Base-by-base conservation (phyloP, 169 alveolate genomes). In the Toxoplasma gondii region DNA sequence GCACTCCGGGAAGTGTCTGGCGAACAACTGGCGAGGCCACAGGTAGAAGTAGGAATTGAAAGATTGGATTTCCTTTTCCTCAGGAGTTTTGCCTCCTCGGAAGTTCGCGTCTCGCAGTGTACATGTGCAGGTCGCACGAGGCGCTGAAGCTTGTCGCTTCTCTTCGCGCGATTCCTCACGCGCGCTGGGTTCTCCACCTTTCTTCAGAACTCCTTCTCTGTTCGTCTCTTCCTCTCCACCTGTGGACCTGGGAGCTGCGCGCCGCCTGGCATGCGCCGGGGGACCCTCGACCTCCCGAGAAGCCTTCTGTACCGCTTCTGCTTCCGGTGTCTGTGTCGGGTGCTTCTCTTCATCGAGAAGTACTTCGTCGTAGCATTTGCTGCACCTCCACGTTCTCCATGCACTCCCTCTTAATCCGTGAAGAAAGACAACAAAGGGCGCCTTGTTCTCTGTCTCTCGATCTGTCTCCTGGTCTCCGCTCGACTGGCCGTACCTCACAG, bases 401-500 rank as follows among this genome's bases (percentile, higher is more conserved):
- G 93, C 93, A 24, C 93, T 88, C 34, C 93, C 93, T 88, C 93
- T 49, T n/a, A 88, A 82, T 5, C 93, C 93, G 58, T 88, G 93
- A n/a, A 88, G 87, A 43, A 88, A 88, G 82, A 88, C 43, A 24
- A 88, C 58, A 38, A 82, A 82, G 67, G 90, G 90, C 38, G 90
- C 90, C 64, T 82, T 43, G 39, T 4, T 31, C 29, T 9, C 86
- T 41, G 1, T 12, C n/a, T 78, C 36, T 12, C 17, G 44, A 27
- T 78, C 44, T 31, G 2, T 16, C 17, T 69, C 82, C 38, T 69
- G 43, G 16, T 69, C n/a, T 69, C 43, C 17, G 58, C 58, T 49
- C 58, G 58, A 7, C 58, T 12, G 58, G 4, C 58, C 4, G 58
- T n/a, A n/a, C n/a, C n/a, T n/a, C n/a, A n/a, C n/a, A n/a, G n/a